Evolutionary conservation across 2,329 filamentous ascomycete species (phyloP).

Genomic region (Mollisia scopiformis): DNA sequence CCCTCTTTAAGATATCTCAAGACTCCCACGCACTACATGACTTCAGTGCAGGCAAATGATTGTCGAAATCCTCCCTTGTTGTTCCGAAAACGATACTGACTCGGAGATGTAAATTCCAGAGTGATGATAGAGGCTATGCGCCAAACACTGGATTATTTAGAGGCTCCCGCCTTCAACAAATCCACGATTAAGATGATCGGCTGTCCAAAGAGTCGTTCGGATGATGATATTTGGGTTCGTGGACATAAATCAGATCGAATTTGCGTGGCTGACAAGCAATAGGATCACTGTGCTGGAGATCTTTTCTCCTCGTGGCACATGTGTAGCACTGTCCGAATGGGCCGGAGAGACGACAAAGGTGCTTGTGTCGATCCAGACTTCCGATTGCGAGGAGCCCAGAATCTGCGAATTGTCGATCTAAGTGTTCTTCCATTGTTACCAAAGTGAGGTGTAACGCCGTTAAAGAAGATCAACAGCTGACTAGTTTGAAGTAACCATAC

Average conservation of each 20-base stretch:
- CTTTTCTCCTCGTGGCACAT: conserved; percentile 56
- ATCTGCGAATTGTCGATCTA: conserved; percentile 54
- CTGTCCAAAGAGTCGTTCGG: conserved; percentile 49
- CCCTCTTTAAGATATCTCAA: no score
- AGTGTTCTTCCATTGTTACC: conserved; percentile 54
- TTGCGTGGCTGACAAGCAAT: background rate
- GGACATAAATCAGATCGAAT: background rate
- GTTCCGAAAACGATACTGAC: no score
- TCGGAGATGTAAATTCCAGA: no score
- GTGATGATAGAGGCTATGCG: conserved; percentile 51
- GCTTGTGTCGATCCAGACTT: conserved; percentile 54
- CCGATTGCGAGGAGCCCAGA: conserved; percentile 49
- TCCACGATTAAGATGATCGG: conserved; percentile 45
- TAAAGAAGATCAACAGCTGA: background rate
- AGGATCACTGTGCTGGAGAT: conserved; percentile 47
- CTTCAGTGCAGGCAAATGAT: no score
- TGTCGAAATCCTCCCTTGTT: no score
- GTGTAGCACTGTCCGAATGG: conserved; percentile 62
- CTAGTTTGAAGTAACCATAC: conserved; percentile 47
- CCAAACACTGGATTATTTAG: conserved; percentile 45
- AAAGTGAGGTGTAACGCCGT: conserved; percentile 42
- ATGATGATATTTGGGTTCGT: conserved; percentile 51
- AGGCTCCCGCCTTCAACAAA: conserved; percentile 48
- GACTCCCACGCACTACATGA: no score
- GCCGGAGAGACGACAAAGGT: conserved; percentile 43